These are phyloP conservation scores for Nicotiana rustica DNA, from an alignment of 305 asterid species.

Conservation along the genomic window DNA sequence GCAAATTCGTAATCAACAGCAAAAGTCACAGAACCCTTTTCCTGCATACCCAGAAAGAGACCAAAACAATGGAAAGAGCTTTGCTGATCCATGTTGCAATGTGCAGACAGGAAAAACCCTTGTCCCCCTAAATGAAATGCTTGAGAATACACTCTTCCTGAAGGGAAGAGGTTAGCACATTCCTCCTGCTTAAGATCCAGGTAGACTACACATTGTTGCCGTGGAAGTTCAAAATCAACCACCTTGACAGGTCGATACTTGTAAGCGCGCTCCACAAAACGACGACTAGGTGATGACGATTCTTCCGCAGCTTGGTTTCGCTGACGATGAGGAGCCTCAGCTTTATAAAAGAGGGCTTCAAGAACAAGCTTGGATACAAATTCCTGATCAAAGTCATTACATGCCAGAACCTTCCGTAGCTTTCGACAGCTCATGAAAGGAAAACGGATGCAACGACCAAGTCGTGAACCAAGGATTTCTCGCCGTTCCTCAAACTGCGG, in stretches of 20 bases:
- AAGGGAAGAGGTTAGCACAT: constrained; percentile 70
- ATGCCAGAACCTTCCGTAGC: constrained; percentile 79
- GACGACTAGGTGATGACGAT: constrained; percentile 56
- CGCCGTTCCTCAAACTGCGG: constrained; percentile 77
- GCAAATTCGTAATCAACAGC: constrained; percentile 91
- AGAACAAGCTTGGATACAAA: constrained; percentile 74
- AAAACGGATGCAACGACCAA: constrained; percentile 82
- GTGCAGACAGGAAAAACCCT: constrained; percentile 92
- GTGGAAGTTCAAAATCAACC: constrained; percentile 82
- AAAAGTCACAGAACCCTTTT: constrained; percentile 76
- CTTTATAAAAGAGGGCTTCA: constrained; percentile 90
- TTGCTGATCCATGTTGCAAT: constrained; percentile 95
- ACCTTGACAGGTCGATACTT: constrained; percentile 92
- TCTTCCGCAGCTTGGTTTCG: constrained; percentile 72
- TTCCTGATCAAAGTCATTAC: constrained; percentile 86
- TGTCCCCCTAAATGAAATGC: constrained; percentile 95
- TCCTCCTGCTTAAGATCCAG: constrained; percentile 87
- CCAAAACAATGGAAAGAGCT: constrained; percentile 88
- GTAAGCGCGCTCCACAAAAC: constrained; percentile 85
- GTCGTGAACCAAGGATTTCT: constrained; percentile 68
- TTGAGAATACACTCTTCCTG: constrained; percentile 89
- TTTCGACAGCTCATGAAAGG: constrained; percentile 87
- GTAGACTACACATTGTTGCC: constrained; percentile 89
- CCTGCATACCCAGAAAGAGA: constrained; percentile 96
- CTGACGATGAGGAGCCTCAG: constrained; percentile 89